Percentiles rank a stretch among this genome's conserved stretches.
These are phyloP conservation scores for Histomonas meleagridis DNA, from an alignment of 208 protist genomes.

Conservation along the genomic window DNA sequence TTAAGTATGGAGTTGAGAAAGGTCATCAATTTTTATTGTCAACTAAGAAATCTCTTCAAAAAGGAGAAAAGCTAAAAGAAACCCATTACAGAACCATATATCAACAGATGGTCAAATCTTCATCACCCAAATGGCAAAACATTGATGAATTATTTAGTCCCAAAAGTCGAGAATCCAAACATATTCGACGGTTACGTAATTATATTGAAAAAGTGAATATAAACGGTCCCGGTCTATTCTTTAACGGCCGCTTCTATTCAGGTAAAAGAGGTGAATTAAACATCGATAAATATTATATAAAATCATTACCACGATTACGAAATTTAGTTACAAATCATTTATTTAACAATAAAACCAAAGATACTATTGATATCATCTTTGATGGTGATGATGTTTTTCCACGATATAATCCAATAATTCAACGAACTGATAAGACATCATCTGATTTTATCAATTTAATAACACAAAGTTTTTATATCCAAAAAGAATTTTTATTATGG, in stretches of 20 bases:
- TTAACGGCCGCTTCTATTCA: conserved; percentile 13
- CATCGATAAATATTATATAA: not conserved
- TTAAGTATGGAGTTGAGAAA: not conserved
- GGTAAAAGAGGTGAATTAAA: not conserved
- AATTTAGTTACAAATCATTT: not conserved
- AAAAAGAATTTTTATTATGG: not conserved
- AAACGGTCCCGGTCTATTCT: not conserved
- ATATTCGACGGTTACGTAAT: not conserved
- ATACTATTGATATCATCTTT: not conserved
- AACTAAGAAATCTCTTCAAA: not conserved
- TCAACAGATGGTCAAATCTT: not conserved
- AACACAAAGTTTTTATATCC: not conserved
- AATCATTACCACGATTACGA: not conserved
- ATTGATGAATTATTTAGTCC: not conserved
- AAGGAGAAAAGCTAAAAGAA: not conserved
- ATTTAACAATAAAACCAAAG: not conserved
- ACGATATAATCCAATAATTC: not conserved
- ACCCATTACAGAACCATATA: not conserved
- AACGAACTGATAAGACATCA: not conserved
- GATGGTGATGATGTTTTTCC: not conserved
- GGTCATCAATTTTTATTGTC: not conserved
- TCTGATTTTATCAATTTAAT: not conserved
- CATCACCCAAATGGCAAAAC: not conserved
- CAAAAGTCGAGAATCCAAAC: not conserved
- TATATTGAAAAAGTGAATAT: not conserved